Base-by-base conservation (phyloP, 495 filamentous ascomycete genomes). In the Neurospora discreta region DNA sequence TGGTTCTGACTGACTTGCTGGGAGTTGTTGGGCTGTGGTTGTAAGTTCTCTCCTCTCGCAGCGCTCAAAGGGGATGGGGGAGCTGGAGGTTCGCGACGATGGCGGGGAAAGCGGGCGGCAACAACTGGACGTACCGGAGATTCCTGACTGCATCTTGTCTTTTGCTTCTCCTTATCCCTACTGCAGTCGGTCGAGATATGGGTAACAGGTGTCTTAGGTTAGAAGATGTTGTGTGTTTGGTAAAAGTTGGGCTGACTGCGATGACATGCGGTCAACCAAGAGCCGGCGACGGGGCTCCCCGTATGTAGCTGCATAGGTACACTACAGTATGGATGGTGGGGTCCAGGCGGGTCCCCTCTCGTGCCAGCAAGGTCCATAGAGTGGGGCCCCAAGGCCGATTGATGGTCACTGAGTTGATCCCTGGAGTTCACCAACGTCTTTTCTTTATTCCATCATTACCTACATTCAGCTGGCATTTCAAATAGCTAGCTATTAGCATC, bases 121-220 rank as follows among this genome's bases (percentile, higher is more conserved):
- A 33, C 20, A 71, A 36, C 78, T 72, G n/a, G n/a, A n/a, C n/a
- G n/a, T 84, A 93, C 92, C 91, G 81, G 91, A 88, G 76, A 96
- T 96, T 81, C 93, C 93, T 18, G 93, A 96, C 86, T 96, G 93
- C 93, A 96, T 96, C 40, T 73, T 85, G 69, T 13, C 33, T 18
- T 23, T 15, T 58, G 20, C 7, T 58, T 58, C 46, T 58, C 3
- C 33, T 36, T 26, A 11, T 30, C 46, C 46, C 46, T 26, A 58
- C 4, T 7, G 23, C 33, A 46, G 6, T 23, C 46, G 26, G 20
- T 23, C 23, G 46, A 58, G 20, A 7, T 58, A 2, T 13, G 23
- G 46, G 10, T 26, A 58, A 52, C n/a, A 52, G n/a, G 44, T 52
- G 3, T 13, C 44, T 44, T 52, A 26, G 44, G 44, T 52, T 5